Percentiles rank a stretch among this genome's conserved stretches.
Conservation (phyloP, 768 basidiomycete species). For the Trichaptum fuscoviolaceum region DNA sequence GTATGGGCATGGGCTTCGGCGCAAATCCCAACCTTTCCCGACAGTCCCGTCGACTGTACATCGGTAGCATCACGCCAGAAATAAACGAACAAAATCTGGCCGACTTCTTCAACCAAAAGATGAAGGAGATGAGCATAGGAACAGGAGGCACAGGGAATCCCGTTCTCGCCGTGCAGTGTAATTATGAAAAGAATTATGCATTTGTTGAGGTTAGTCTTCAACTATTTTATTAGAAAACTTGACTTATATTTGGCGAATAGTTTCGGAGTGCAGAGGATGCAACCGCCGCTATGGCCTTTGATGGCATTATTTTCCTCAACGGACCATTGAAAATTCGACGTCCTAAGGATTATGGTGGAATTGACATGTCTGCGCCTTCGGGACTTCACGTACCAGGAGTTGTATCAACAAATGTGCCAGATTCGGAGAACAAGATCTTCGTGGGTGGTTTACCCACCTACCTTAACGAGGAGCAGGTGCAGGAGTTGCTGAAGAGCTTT, state of each 20-base stretch:
- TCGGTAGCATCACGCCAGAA: conserved; percentile 92
- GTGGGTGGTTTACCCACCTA: conserved; percentile 94
- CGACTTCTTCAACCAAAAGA: conserved; percentile 94
- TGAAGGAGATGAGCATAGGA: conserved; percentile 88
- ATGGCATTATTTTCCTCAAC: conserved; percentile 94
- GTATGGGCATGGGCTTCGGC: conserved; percentile 85
- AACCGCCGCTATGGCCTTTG: conserved; percentile 94
- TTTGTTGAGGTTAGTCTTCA: conserved; percentile 79
- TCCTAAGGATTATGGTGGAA: conserved; percentile 93
- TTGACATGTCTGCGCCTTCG: conserved; percentile 54
- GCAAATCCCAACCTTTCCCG: conserved; percentile 86
- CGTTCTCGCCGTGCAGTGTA: conserved; percentile 90
- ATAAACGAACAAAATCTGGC: conserved; percentile 90
- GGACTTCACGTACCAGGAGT: conserved; percentile 84
- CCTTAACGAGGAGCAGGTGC: conserved; percentile 96
- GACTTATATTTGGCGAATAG: conserved; percentile 35
- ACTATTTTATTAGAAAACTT: conserved; percentile 10
- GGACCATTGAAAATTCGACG: conserved; percentile 95
- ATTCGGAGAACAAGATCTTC: conserved; percentile 97
- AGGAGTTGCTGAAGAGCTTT: conserved; percentile 95
- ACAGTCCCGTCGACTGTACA: conserved; percentile 92
- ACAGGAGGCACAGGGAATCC: conserved; percentile 84
- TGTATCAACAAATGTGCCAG: conserved; percentile 94
- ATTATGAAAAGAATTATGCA: conserved; percentile 98
- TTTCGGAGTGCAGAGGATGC: conserved; percentile 98